Evolutionary conservation across 164 flowering plant species (phyloP).

Genomic region (Aristolochia contorta): DNA sequence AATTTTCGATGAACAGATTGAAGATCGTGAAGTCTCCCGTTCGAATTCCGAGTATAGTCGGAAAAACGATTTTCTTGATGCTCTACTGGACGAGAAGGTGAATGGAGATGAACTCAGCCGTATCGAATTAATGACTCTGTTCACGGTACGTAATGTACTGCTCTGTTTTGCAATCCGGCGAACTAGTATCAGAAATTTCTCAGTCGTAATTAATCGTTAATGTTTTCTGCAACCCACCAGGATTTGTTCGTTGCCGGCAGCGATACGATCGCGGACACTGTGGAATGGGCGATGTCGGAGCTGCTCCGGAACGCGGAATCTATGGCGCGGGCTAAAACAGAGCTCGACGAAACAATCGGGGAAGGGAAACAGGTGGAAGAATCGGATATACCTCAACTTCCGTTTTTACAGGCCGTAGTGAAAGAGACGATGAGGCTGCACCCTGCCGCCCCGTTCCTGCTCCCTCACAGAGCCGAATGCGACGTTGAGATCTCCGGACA

Average conservation of each 20-base stretch:
- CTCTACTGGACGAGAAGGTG: not conserved
- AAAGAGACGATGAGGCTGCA: constrained; percentile 14
- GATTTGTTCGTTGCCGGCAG: not conserved
- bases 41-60: not conserved
- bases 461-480: constrained; percentile 16
- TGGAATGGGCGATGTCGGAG: constrained; percentile 10
- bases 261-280: not conserved
- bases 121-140: not conserved
- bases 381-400: constrained; percentile 9
- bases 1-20: not conserved
- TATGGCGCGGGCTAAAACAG: not conserved
- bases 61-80: constrained; percentile 3
- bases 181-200: too few relatives aligned
- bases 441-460: constrained; percentile 11
- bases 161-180: too few relatives aligned
- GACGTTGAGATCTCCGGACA: constrained; percentile 24
- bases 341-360: not conserved
- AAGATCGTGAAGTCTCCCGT: not conserved
- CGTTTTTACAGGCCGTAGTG: constrained; percentile 15
- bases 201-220: not conserved
- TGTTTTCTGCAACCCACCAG: not conserved
- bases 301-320: not conserved
- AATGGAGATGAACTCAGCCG: not conserved
- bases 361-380: constrained; percentile 5
- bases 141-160: constrained; percentile 4